Evolutionary conservation across 331 rosid species (phyloP).

Genomic region (Prunus yedoensis): DNA sequence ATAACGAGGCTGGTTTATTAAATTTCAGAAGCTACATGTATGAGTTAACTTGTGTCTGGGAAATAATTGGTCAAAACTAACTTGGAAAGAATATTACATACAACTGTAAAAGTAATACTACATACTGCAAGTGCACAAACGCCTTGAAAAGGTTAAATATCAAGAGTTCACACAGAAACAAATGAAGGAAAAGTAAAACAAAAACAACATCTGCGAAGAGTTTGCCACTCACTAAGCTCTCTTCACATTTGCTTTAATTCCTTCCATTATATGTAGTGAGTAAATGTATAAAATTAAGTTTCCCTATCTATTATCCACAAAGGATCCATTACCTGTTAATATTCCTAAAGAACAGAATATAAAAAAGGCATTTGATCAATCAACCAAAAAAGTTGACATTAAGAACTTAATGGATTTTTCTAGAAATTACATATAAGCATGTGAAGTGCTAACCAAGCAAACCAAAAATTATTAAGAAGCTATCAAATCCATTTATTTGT

Average conservation of each 20-base stretch:
- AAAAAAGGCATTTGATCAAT: background rate
- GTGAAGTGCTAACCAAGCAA: background rate
- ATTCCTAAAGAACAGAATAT: background rate
- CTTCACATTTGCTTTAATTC: background rate
- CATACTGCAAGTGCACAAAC: background rate
- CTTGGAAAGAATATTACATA: background rate
- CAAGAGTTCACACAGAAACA: background rate
- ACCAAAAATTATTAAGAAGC: background rate
- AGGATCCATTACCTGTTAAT: background rate
- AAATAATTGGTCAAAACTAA: background rate
- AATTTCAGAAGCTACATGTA: background rate
- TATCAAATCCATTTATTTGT: background rate
- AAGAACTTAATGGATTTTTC: background rate
- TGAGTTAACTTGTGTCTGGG: background rate
- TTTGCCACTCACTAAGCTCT: background rate
- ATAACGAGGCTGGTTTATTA: constrained; percentile 10
- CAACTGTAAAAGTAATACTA: background rate
- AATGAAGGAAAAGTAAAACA: background rate
- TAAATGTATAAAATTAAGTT: background rate
- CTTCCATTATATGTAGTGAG: background rate
- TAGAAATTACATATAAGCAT: background rate
- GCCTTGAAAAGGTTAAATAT: background rate
- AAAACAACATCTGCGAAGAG: background rate
- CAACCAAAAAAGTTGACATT: background rate
- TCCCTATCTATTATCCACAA: background rate